These are phyloP conservation scores for Fragaria ananassa DNA, from an alignment of 306 rosid species.

Conservation along the genomic window DNA sequence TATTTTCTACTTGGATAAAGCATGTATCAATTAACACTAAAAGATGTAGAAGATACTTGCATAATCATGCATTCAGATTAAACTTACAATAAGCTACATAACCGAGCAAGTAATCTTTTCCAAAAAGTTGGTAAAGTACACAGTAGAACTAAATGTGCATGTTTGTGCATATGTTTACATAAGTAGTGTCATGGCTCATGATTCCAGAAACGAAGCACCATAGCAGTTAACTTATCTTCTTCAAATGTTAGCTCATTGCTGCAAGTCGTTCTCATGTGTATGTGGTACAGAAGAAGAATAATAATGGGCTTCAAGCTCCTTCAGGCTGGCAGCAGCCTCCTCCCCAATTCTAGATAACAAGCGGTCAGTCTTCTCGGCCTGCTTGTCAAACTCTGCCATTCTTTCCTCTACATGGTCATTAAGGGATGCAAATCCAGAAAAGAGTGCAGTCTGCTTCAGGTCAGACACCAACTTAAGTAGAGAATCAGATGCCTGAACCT, in stretches of 20 bases:
- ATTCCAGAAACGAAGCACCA: background rate
- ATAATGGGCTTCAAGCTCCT: slow-evolving; percentile 81
- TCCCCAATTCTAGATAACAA: slow-evolving; percentile 68
- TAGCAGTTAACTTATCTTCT: background rate
- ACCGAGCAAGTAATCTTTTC: background rate
- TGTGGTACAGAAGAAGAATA: slow-evolving; percentile 54
- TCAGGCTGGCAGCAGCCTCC: slow-evolving; percentile 80
- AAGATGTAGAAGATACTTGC: background rate
- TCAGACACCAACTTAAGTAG: slow-evolving; percentile 80
- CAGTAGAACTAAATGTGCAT: background rate
- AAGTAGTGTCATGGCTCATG: background rate
- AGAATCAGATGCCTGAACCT: slow-evolving; percentile 84
- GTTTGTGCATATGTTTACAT: background rate
- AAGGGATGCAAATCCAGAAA: slow-evolving; percentile 62
- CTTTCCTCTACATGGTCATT: slow-evolving; percentile 41
- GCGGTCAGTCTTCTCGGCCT: slow-evolving; percentile 61
- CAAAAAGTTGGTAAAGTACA: background rate
- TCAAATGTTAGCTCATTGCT: background rate
- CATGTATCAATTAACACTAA: background rate
- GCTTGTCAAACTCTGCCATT: slow-evolving; percentile 61
- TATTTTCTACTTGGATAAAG: background rate
- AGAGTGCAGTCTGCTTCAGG: slow-evolving; percentile 88
- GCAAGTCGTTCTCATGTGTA: slow-evolving; percentile 21
- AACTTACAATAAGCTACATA: background rate
- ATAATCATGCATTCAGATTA: background rate